phyloP scores from a whole-genome alignment of 805 yeast species.

The Grigorovia yakushimaensis region DNA sequence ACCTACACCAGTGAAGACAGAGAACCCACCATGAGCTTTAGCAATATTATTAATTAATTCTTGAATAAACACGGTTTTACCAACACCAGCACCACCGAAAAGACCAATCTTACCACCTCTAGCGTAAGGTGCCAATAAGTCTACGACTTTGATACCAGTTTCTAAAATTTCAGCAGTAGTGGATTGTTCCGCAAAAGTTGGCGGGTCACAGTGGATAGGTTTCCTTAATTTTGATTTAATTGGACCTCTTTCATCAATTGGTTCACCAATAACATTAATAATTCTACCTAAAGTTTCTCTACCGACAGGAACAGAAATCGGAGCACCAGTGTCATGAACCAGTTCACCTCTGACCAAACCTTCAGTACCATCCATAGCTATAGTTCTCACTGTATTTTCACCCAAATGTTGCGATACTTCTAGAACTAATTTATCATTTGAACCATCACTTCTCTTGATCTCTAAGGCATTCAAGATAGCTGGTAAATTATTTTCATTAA shows the following conservation, averaged over 20 bases:
- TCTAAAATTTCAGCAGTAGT: constrained; percentile 97
- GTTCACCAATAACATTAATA: constrained; percentile 97
- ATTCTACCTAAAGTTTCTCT: constrained; percentile 98
- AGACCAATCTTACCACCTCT: constrained; percentile 99
- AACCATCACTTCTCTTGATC: constrained; percentile 70
- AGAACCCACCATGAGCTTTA: constrained; percentile 99
- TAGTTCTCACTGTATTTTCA: constrained; percentile 99
- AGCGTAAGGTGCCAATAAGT: constrained; percentile 97
- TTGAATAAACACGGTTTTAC: constrained; percentile 99
- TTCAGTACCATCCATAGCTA: constrained; percentile 99
- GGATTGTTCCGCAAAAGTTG: constrained; percentile 91
- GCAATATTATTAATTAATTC: constrained; percentile 99
- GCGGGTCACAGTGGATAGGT: constrained; percentile 99
- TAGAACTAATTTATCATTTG: constrained; percentile 59
- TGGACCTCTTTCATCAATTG: constrained; percentile 99
- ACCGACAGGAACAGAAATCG: constrained; percentile 98
- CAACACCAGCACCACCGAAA: constrained; percentile 99
- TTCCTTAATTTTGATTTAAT: constrained; percentile 83
- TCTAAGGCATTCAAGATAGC: constrained; percentile 95
- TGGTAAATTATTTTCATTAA: constrained; percentile 95
- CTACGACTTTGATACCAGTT: constrained; percentile 99
- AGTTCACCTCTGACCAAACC: constrained; percentile 97
- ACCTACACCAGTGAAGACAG: constrained; percentile 99
- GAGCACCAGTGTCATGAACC: constrained; percentile 93
- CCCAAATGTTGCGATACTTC: constrained; percentile 99